phyloP scores from a whole-genome alignment of 805 yeast genomes.

The Phaffomyces thermotolerans region DNA sequence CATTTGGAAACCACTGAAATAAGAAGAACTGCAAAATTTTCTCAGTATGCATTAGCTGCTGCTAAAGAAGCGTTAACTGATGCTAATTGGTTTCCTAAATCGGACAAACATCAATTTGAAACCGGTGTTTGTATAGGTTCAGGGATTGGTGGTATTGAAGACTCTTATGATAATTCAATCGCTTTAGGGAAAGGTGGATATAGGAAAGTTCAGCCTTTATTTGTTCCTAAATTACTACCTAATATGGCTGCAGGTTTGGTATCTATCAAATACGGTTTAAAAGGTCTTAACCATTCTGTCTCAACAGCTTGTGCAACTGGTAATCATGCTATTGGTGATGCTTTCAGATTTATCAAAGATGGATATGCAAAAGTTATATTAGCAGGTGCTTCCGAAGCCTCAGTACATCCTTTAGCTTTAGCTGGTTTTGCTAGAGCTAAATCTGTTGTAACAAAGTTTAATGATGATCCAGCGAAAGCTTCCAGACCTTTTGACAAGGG shows the following conservation, averaged over 20 bases:
- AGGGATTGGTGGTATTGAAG: slow-evolving; percentile 85
- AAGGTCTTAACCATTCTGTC: slow-evolving; percentile 83
- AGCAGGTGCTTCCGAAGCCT: slow-evolving; percentile 92
- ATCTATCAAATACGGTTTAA: slow-evolving; percentile 65
- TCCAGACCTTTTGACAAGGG: slow-evolving; percentile 81
- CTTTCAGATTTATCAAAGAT: slow-evolving; percentile 66
- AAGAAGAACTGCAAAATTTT: slow-evolving; percentile 60
- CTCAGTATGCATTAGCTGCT: slow-evolving; percentile 75
- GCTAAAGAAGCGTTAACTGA: slow-evolving; percentile 70
- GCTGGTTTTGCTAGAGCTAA: slow-evolving; percentile 91
- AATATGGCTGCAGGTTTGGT: slow-evolving; percentile 96
- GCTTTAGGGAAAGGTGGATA: slow-evolving; percentile 45
- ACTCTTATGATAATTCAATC: slow-evolving; percentile 56
- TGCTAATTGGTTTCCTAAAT: slow-evolving; percentile 44
- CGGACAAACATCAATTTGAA: slow-evolving; percentile 27
- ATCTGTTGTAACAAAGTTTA: slow-evolving; percentile 59
- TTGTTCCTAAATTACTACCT: slow-evolving; percentile 74
- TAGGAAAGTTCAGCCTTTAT: slow-evolving; percentile 72
- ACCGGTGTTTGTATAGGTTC: slow-evolving; percentile 87
- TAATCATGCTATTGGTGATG: slow-evolving; percentile 89
- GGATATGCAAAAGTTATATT: slow-evolving; percentile 83
- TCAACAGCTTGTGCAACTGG: slow-evolving; percentile 99
- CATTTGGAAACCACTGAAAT: slow-evolving; percentile 35
- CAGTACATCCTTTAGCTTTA: slow-evolving; percentile 77
- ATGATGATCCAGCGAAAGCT: slow-evolving; percentile 55